These are phyloP conservation scores for Pseudocercospora musae DNA, from an alignment of 2,329 filamentous ascomycete genomes.

Conservation along the genomic window DNA sequence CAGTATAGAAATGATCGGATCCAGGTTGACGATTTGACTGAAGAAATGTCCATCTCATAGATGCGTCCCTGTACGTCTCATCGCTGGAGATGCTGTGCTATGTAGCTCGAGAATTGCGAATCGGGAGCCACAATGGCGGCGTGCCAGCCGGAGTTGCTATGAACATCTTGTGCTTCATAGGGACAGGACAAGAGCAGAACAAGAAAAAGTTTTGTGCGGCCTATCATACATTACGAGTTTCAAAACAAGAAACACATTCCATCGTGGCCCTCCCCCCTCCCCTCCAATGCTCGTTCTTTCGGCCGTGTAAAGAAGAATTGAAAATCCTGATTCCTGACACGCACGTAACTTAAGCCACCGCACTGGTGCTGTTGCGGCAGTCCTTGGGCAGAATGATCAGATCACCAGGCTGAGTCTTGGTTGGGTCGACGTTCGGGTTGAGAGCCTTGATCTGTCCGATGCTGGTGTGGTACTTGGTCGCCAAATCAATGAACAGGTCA, in stretches of 20 bases:
- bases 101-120: not conserved
- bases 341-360: not conserved
- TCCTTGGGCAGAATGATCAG: conserved; percentile 14
- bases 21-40: not conserved
- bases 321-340: not conserved
- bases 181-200: not conserved
- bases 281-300: not conserved
- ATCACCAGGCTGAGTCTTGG: conserved; percentile 17
- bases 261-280: not conserved
- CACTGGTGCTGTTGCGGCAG: conserved; percentile 9
- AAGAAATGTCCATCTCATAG: too few species aligned
- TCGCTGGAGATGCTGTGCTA: not conserved
- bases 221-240: not conserved
- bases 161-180: not conserved
- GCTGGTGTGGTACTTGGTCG: conserved; percentile 16
- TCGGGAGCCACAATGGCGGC: not conserved
- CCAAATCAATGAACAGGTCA: conserved; percentile 27
- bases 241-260: not conserved
- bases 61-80: too few species aligned
- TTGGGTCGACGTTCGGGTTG: conserved; percentile 23
- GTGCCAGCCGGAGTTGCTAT: not conserved
- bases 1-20: not conserved
- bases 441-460: conserved; percentile 27
- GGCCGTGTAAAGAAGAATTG: not conserved
- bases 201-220: not conserved